phyloP scores from a whole-genome alignment of 495 filamentous ascomycete genomes.

The Rusavskia elegans region DNA sequence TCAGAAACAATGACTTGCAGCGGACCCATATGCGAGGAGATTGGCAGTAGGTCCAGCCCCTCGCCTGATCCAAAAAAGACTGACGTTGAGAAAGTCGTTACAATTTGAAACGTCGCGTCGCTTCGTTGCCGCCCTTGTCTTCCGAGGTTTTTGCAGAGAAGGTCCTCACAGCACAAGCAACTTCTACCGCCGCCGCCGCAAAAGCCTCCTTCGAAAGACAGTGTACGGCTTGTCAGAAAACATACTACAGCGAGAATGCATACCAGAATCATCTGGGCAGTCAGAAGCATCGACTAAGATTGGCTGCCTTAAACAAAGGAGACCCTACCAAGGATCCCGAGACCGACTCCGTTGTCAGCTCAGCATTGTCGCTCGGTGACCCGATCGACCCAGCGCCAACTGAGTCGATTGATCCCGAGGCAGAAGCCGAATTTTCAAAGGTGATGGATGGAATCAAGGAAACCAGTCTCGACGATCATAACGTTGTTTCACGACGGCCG shows the following conservation, averaged over 20 bases:
- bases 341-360: constrained; percentile 74
- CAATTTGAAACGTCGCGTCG: constrained; percentile 91
- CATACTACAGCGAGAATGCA: constrained; percentile 90
- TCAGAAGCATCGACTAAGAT: constrained; percentile 70
- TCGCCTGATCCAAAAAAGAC: too few species aligned
- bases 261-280: constrained; percentile 86
- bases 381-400: constrained; percentile 36
- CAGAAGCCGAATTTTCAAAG: constrained; percentile 59
- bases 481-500: constrained; percentile 34
- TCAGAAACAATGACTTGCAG: constrained; percentile 85
- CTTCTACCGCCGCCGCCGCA: constrained; percentile 65
- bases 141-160: constrained; percentile 93
- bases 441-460: constrained; percentile 67
- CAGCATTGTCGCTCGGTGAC: constrained; percentile 79
- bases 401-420: constrained; percentile 36
- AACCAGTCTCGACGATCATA: constrained; percentile 45
- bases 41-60: constrained; percentile 66
- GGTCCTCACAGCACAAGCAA: constrained; percentile 81
- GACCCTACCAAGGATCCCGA: constrained; percentile 39
- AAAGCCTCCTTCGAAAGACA: constrained; percentile 77
- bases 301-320: constrained; percentile 28
- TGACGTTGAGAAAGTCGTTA: constrained; percentile 49
- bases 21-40: constrained; percentile 90
- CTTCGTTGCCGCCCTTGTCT: constrained; percentile 76
- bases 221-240: constrained; percentile 74